Conservation (phyloP, 2,329 filamentous ascomycete species). For the Xylaria arbuscula region DNA sequence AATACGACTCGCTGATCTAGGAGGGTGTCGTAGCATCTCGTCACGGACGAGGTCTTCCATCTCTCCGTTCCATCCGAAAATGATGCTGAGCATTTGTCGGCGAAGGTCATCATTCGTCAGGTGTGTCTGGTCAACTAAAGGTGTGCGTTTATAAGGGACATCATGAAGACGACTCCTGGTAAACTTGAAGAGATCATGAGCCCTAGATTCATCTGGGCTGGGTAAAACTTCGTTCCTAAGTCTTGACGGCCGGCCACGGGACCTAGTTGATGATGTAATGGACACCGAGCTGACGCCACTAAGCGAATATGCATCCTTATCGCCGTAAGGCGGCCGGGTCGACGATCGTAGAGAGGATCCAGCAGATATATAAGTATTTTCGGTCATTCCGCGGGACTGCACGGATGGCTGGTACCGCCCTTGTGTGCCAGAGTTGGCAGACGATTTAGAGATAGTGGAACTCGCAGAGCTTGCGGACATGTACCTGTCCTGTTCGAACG, state of each 20-base stretch:
- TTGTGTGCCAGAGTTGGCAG: conserved; percentile 64
- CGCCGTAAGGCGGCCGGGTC: conserved; percentile 48
- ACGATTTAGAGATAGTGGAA: conserved; percentile 68
- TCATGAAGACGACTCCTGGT: conserved; percentile 84
- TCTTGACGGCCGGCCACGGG: conserved; percentile 69
- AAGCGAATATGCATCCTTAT: conserved; percentile 67
- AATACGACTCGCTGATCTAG: conserved; percentile 80
- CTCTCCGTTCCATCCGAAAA: conserved; percentile 95
- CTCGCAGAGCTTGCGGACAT: conserved; percentile 75
- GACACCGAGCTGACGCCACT: conserved; percentile 62
- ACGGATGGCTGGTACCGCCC: conserved; percentile 63
- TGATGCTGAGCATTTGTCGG: conserved; percentile 88
- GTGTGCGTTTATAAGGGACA: conserved; percentile 80
- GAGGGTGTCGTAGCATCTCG: conserved; percentile 79
- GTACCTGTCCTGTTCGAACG: conserved; percentile 68
- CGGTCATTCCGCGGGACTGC: conserved; percentile 66
- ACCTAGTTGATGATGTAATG: conserved; percentile 60
- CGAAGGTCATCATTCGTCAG: conserved; percentile 84
- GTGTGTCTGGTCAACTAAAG: conserved; percentile 65
- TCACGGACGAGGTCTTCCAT: conserved; percentile 84
- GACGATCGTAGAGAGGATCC: conserved; percentile 66
- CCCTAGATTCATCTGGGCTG: conserved; percentile 78
- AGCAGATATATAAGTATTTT: conserved; percentile 75
- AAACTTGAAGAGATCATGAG: conserved; percentile 86
- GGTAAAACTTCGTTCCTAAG: conserved; percentile 83